phyloP scores from a whole-genome alignment of 2,329 filamentous ascomycete genomes.

The Cercospora beticola region DNA sequence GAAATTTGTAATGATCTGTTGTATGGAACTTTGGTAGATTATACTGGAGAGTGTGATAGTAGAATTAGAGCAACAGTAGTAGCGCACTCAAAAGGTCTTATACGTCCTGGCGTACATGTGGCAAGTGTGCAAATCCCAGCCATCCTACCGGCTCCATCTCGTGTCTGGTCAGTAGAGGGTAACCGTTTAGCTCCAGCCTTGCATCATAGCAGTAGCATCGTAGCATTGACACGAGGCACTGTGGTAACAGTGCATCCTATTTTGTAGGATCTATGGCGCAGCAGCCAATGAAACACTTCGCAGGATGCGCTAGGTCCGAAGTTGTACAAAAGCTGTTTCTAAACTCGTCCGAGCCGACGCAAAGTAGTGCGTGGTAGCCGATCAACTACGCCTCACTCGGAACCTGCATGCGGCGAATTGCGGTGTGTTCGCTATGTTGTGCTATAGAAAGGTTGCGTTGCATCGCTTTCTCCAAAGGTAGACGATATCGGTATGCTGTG shows the following conservation, averaged over 20 bases:
- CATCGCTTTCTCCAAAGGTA: not conserved
- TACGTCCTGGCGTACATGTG: not conserved
- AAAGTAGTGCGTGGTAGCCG: not conserved
- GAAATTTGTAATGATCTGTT: not conserved
- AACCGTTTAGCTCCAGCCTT: constrained; percentile 3
- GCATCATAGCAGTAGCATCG: constrained; percentile 8
- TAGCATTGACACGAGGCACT: constrained; percentile 1
- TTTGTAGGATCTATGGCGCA: not conserved
- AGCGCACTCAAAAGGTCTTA: constrained; percentile 3
- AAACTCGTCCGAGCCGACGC: constrained; percentile 7
- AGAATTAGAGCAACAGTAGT: not conserved
- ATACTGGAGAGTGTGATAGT: not conserved
- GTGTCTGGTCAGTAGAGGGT: constrained; percentile 1
- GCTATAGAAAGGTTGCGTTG: not conserved
- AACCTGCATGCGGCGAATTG: constrained; percentile 1
- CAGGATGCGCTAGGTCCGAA: constrained; percentile 7
- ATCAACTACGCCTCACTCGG: not conserved
- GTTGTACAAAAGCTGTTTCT: constrained; percentile 8
- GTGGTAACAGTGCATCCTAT: constrained; percentile 6
- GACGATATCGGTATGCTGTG: not conserved
- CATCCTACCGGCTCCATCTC: constrained; percentile 2
- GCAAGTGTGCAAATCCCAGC: not conserved
- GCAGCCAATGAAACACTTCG: not conserved
- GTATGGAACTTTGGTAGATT: not conserved
- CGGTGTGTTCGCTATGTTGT: not conserved